Evolutionary conservation across 331 rosid genomes (phyloP), one percentile per base, ranked within the genome.

Genomic region (Erythrophleum ivorense): DNA sequence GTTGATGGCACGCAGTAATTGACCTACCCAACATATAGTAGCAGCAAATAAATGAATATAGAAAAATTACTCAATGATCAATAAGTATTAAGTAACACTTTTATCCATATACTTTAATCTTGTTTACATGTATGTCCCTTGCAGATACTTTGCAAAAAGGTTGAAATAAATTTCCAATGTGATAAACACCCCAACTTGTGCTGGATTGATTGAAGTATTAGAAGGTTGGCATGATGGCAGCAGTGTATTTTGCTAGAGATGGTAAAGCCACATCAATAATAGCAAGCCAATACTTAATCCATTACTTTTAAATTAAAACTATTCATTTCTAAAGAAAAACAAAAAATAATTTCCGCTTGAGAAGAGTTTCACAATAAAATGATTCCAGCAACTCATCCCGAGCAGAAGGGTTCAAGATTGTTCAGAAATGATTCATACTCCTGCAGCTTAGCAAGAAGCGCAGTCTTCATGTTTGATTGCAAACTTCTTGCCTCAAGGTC

Each of bases 401-500:
- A 53, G 96, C 91, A 81, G 95, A 79, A 16, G 93, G 86, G 87
- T 90, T 89, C 66, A 88, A 96, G 90, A 85, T 93, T 93, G 82
- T 93, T 96, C 71, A 96, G 88, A 86, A 93, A 98, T 9, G 98
- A 93, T 83, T 96, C 93, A 80, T 96, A 96, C 82, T 92, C 99
- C 79, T 98, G 91, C 90, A 96, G 87, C 87, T 92, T 96, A 65
- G 91, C 94, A 80, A 96, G 97, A 88, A 96, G 97, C 77, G 84
- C 89, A 58, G 82, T 97, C 94, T 88, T 96, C 50, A 92, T 72
- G 77, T 88, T 92, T 52, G 99, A 97, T 81, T 87, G 99, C 96
- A 96, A 91, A 88, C 89, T 91, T 92, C 97, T 88, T 40, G 99
- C 99, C 84, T 93, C 98, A 4, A 96, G 92, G 92, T 96, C 99